A percentile compares a stretch with the other conserved stretches of the same genome.
These are phyloP conservation scores for Fagopyrum tataricum DNA, from an alignment of 148 eudicot species.

Conservation along the genomic window DNA sequence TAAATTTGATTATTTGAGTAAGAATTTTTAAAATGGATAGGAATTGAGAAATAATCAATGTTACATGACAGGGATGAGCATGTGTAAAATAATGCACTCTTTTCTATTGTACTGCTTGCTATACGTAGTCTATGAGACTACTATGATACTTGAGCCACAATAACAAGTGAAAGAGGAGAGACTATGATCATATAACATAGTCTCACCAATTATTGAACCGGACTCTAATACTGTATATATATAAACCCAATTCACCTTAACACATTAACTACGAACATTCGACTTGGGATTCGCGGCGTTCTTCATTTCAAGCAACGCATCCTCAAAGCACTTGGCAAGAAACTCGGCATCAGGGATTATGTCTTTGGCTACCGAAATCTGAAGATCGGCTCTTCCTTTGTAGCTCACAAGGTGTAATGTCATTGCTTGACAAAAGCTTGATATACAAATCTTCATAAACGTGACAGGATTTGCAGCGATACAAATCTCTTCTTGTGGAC, in stretches of 20 bases:
- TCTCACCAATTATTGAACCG: background rate
- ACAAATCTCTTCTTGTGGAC: conserved; percentile 21
- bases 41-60: too few relatives aligned
- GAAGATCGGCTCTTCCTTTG: conserved; percentile 59
- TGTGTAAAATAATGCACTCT: too few relatives aligned
- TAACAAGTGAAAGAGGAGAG: background rate
- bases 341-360: conserved; percentile 48
- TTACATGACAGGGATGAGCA: too few relatives aligned
- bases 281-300: conserved; percentile 20
- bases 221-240: too few relatives aligned
- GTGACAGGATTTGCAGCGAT: conserved; percentile 26
- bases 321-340: conserved; percentile 60
- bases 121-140: too few relatives aligned
- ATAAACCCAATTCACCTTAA: background rate
- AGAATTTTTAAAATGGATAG: too few relatives aligned
- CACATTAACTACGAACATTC: background rate
- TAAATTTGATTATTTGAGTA: too few relatives aligned
- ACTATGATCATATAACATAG: background rate
- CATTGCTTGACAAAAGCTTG: conserved; percentile 36
- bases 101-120: too few relatives aligned
- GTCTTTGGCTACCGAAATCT: conserved; percentile 70
- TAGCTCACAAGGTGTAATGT: conserved; percentile 72
- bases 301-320: conserved; percentile 64
- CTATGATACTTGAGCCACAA: too few relatives aligned
- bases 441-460: conserved; percentile 20